Conservation (phyloP, 306 rosid genomes). For the Benincasa hispida region DNA sequence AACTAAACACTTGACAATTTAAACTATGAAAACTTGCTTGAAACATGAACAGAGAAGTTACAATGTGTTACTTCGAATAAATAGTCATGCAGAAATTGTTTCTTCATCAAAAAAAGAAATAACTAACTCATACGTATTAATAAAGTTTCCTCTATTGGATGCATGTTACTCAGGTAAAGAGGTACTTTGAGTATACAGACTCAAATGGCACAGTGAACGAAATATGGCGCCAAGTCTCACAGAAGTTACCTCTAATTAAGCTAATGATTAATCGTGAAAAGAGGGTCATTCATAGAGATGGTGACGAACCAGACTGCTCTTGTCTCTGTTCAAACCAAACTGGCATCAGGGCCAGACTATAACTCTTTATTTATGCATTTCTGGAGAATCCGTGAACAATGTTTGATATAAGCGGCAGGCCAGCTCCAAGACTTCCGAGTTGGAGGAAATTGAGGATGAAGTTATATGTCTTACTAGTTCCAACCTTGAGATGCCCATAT, state of each 20-base stretch:
- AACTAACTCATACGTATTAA: background rate
- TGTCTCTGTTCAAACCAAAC: conserved; percentile 70
- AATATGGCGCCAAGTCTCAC: conserved; percentile 85
- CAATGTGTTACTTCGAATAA: background rate
- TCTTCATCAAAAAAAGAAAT: too few relatives aligned
- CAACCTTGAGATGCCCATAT: background rate
- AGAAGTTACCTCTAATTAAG: conserved; percentile 64
- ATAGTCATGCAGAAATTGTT: too few relatives aligned
- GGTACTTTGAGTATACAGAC: conserved; percentile 50
- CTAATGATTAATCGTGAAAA: conserved; percentile 70
- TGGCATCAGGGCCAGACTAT: conserved; percentile 1
- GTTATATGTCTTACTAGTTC: background rate
- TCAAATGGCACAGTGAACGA: conserved; percentile 52
- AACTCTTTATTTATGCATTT: background rate
- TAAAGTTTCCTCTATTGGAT: background rate
- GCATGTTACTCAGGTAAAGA: conserved; percentile 52
- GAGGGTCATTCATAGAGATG: conserved; percentile 45
- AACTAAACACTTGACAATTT: background rate
- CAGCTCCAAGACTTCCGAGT: background rate
- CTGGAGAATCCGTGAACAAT: background rate
- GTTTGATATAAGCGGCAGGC: background rate
- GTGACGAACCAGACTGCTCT: conserved; percentile 36
- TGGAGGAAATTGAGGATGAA: background rate
- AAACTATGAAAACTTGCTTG: background rate
- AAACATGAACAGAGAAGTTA: background rate